Evolutionary conservation across 805 yeast genomes (phyloP), one percentile per base, ranked within the genome.

Genomic region (Starmerella bombicola): DNA sequence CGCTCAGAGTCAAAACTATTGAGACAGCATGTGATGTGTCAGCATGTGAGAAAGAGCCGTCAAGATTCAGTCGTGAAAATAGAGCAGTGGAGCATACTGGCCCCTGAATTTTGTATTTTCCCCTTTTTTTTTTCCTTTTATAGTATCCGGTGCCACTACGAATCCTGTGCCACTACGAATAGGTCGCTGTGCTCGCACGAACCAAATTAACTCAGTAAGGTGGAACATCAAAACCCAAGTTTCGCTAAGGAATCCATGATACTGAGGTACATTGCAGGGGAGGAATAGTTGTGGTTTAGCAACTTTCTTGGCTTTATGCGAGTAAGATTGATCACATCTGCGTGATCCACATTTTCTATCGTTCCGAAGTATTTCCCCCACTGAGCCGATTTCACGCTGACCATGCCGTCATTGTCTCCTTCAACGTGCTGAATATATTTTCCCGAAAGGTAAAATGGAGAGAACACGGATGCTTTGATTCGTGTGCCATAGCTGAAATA

Each of bases 311-410:
- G 51, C 55, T 49, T 50, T 55, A 57, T 46, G 53, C 35, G 37
- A 49, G 54, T 55, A 66, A 94, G 79, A 55, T 85, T 86, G 37
- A 85, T 82, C 44, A 84, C 62, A 57, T 86, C 95, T 45, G 83
- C 63, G 60, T 85, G 96, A 59, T 85, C 95, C 3, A 80, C 83
- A 47, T 76, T 70, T 30, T 73, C 73, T 26, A 86, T 57, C 0
- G 91, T 80, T 0, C 95, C 96, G 49, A 76, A 56, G 58, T 80
- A 82, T 33, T 73, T 62, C 0, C 95, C 95, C 95, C 95, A 85
- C 52, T 70, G 71, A 1, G 93, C 65, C 43, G 91, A 80, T 29
- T 66, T 62, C 2, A 83, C 78, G 46, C 88, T 78, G 2, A 85
- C 93, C 64, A 86, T 60, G 0, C 96, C 96, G 61, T 85, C 96